Conservation (phyloP, 179 eudicot genomes). For the Corrigiola litoralis region DNA sequence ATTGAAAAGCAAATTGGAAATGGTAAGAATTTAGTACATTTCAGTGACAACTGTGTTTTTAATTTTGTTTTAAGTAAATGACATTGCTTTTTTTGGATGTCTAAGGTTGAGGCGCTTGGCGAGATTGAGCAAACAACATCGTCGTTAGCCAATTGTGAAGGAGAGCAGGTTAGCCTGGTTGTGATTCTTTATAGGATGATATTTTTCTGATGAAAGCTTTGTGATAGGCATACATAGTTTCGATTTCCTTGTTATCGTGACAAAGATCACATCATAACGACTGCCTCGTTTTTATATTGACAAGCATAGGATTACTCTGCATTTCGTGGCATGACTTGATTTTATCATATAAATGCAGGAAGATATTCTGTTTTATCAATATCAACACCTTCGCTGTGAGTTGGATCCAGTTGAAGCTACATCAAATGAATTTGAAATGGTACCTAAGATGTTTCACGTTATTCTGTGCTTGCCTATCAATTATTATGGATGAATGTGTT, state of each 20-base stretch:
- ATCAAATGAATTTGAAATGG: conserved; percentile 69
- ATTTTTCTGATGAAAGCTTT: neutral
- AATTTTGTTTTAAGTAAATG: neutral
- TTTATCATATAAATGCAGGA: too few species aligned
- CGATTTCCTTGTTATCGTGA: conserved; percentile 1
- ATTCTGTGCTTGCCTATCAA: neutral
- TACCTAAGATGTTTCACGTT: too few species aligned
- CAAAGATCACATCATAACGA: too few species aligned
- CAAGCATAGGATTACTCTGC: neutral
- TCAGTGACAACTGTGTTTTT: neutral
- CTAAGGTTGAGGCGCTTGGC: conserved; percentile 88
- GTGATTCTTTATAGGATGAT: neutral
- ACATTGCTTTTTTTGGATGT: conserved; percentile 11
- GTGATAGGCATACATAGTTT: neutral
- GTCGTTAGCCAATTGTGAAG: conserved; percentile 53
- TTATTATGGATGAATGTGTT: neutral
- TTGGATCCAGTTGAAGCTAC: conserved; percentile 55
- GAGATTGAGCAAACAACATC: conserved; percentile 83
- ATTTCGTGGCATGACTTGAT: neutral
- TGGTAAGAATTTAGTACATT: conserved; percentile 40
- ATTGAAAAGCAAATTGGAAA: conserved; percentile 75
- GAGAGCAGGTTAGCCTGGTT: conserved; percentile 46
- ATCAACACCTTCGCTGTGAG: conserved; percentile 66
- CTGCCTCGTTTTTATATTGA: neutral
- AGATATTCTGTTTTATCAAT: conserved; percentile 71